Base-by-base conservation (phyloP, 768 basidiomycete species). In the Rhizopogon rudus region DNA sequence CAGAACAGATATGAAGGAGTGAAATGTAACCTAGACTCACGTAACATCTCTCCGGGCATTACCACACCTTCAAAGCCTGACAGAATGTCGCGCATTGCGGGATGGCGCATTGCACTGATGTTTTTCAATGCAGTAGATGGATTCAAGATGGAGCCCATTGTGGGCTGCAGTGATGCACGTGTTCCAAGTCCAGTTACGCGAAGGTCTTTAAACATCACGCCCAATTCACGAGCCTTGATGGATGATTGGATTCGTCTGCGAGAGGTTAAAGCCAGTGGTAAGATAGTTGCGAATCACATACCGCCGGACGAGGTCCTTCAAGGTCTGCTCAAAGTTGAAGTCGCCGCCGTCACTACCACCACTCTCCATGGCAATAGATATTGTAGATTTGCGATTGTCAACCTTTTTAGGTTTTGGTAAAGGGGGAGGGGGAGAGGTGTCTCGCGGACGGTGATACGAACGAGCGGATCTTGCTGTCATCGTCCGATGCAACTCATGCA, bases 1-100 rank as follows among this genome's bases (percentile, higher is more conserved):
- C 25, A 46, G 29, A 33, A 44, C 3, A 51, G 7, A 2, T 41
- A 5, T 20, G 37, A 46, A 8, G 16, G 6, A 28, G 17, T 35
- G 35, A 14, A 20, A 48, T 10, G 17, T 9, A 40, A 17, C 22
- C 53, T 46, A 10, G 12, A 81, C 87, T 60, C 62, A 84, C 91
- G 75, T 5, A 84, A 75, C 84, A 87, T 87, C 60, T 87, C 83
- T 29, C 86, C 84, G 0, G 84, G 83, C 16, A 75, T 73, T 31
- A 86, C 70, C 12, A 79, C 72, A 40, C 84, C 84, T 40, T 80
- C 77, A 63, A 83, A 84, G 3, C 77, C 78, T 28, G 61, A 59
- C 1, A 86, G 65, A 35, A 87, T 80, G 45, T 72, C 80, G 20
- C 83, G 78, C 1, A 86, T 66, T 9, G 82, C 80, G 1, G 90